Base-by-base conservation (phyloP, 2,329 filamentous ascomycete genomes). In the Fusarium brachygibbosum region DNA sequence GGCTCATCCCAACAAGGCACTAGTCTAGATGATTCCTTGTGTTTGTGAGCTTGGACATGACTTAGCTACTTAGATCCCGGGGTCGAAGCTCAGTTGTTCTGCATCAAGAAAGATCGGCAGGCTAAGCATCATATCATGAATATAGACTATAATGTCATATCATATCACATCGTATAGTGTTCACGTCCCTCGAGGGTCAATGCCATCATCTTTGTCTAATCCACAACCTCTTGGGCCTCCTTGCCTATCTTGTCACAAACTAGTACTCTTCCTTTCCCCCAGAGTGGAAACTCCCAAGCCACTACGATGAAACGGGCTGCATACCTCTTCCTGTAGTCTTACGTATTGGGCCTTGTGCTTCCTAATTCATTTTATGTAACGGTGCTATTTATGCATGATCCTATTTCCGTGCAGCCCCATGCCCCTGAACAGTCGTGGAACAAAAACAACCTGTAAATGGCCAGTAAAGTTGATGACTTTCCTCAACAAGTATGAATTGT, bases 301-400 rank as follows among this genome's bases (percentile, higher is more conserved):
- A 11, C 53, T 48, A 49, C 21, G 23, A 53, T 66, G 46, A 60
- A 59, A 48, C 52, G 45, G 53, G 21, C 19, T 60, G 53, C 51
- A 64, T 56, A 34, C 40, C 38, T 69, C 62, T 53, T 60, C 53
- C 46, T 54, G 25, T 38, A 23, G 17, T 10, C 23, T 32, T 50
- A 50, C 48, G 12, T 16, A 38, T 38, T 16, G 17, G 34, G 34
- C n/a, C 10, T 29, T 29, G n/a, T 16, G 21, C 32, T 37, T 42
- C 58, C 31, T 44, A 28, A 63, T 49, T 17, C 28, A 44, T 25
- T 58, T 58, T 65, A 35, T 48, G 53, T 48, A 35, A 53, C 29
- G 34, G 32, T n/a, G 38, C 60, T 52, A 52, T 48, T 53, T 65
- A 49, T 65, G 46, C 62, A 65, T 3, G 19, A 14, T 60, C 17